phyloP scores from a whole-genome alignment of 2,329 filamentous ascomycete genomes.

The Aspergillus puulaauensis region DNA sequence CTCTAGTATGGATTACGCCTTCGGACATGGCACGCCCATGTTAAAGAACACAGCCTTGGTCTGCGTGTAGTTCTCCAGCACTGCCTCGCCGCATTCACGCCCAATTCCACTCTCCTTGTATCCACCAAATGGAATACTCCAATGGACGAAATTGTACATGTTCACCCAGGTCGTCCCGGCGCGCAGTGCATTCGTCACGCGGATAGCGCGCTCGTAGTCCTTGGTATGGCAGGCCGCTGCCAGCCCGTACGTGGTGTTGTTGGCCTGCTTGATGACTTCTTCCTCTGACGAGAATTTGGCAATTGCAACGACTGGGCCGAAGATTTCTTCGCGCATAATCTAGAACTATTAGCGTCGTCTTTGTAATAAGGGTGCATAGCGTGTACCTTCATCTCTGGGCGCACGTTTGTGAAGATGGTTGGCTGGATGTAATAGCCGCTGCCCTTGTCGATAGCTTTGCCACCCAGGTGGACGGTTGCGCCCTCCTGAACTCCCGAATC shows the following conservation, averaged over 20 bases:
- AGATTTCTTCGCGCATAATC: conserved; percentile 79
- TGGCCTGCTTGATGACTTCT: conserved; percentile 68
- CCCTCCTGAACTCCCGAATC: conserved; percentile 66
- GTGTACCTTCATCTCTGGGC: conserved; percentile 56
- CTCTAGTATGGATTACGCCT: too few relatives aligned
- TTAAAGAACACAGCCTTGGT: conserved; percentile 36
- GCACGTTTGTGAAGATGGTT: conserved; percentile 80
- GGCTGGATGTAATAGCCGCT: conserved; percentile 91
- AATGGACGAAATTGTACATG: conserved; percentile 64
- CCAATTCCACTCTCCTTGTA: conserved; percentile 46
- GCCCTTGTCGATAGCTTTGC: conserved; percentile 60
- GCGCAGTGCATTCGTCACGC: conserved; percentile 56
- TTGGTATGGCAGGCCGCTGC: conserved; percentile 75
- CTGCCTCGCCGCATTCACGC: conserved; percentile 43
- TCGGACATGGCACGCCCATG: too few relatives aligned
- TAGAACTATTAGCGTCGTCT: too few relatives aligned
- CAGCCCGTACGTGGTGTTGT: conserved; percentile 73
- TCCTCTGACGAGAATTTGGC: conserved; percentile 74
- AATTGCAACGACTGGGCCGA: conserved; percentile 76
- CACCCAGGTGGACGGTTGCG: conserved; percentile 65
- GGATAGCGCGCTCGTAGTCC: conserved; percentile 75
- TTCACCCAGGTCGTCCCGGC: conserved; percentile 67
- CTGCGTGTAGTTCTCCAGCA: conserved; percentile 44
- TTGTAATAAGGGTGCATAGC: too few relatives aligned
- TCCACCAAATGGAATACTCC: conserved; percentile 27